phyloP scores from a whole-genome alignment of 768 basidiomycete genomes.

The Leccinum rimulosum region DNA sequence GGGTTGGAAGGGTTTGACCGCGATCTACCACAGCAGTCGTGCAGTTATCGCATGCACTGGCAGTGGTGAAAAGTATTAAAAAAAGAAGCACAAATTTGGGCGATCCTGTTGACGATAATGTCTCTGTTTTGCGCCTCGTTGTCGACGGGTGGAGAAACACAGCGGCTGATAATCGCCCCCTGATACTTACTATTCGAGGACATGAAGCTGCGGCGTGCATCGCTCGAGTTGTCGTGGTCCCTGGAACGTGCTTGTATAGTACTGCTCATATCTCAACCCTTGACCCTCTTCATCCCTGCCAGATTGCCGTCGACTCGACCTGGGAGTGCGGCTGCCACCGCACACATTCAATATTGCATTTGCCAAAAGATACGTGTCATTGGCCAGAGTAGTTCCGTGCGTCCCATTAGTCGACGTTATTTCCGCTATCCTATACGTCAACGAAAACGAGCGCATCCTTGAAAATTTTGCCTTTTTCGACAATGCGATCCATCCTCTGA shows the following conservation, averaged over 20 bases:
- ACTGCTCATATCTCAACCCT: slow-evolving; percentile 11
- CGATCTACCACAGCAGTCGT: background rate
- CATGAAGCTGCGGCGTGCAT: slow-evolving; percentile 15
- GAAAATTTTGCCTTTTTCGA: background rate
- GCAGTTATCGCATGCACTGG: background rate
- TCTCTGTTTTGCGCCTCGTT: background rate
- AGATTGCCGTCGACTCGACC: slow-evolving; percentile 4
- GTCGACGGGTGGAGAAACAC: slow-evolving; percentile 2
- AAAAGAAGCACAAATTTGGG: background rate
- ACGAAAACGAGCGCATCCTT: background rate
- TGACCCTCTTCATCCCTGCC: slow-evolving; percentile 14
- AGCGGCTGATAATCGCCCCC: background rate
- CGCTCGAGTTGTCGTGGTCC: background rate
- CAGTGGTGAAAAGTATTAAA: background rate
- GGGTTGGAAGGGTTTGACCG: background rate
- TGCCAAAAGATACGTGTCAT: background rate
- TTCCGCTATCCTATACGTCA: slow-evolving; percentile 7
- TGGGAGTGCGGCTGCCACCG: slow-evolving; percentile 20
- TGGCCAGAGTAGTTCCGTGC: background rate
- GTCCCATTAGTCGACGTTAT: background rate
- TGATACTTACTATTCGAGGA: background rate
- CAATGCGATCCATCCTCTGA: background rate
- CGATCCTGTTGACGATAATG: background rate
- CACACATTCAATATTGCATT: background rate
- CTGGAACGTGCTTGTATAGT: slow-evolving; percentile 18